Evolutionary conservation across 306 rosid species (phyloP).

Genomic region (Castanospermum australe): DNA sequence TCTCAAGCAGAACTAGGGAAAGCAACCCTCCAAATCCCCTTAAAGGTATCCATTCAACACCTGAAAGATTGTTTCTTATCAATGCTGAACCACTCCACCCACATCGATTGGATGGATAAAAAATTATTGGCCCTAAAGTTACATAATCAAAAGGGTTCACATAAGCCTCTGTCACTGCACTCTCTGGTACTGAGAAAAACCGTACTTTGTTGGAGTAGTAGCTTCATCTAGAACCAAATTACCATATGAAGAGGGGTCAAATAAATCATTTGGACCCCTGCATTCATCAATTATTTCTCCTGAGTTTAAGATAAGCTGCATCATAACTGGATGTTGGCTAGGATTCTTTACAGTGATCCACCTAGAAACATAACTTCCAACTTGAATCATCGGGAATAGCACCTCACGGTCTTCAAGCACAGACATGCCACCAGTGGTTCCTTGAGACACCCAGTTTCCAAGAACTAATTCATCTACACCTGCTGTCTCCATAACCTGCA

Average conservation of each 20-base stretch:
- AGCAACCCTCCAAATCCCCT: slow-evolving; percentile 79
- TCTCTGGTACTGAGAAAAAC: slow-evolving; percentile 80
- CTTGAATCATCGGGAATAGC: slow-evolving; percentile 70
- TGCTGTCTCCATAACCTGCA: slow-evolving; percentile 48
- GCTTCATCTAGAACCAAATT: slow-evolving; percentile 57
- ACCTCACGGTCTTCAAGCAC: slow-evolving; percentile 75
- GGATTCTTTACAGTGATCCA: slow-evolving; percentile 89
- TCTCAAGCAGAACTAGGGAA: slow-evolving; percentile 70
- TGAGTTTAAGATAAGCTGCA: slow-evolving; percentile 88
- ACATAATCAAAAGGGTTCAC: slow-evolving; percentile 66
- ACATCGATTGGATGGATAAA: slow-evolving; percentile 76
- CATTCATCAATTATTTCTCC: slow-evolving; percentile 75
- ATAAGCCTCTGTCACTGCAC: slow-evolving; percentile 76
- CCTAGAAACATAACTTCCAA: slow-evolving; percentile 70
- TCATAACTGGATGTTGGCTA: slow-evolving; percentile 68
- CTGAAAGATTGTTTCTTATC: slow-evolving; percentile 92
- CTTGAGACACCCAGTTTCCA: slow-evolving; percentile 84
- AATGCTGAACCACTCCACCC: slow-evolving; percentile 88
- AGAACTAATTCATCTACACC: slow-evolving; percentile 78
- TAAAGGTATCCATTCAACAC: slow-evolving; percentile 81
- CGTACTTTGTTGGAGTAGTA: slow-evolving; percentile 57
- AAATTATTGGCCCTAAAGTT: slow-evolving; percentile 78
- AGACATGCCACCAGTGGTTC: slow-evolving; percentile 52
- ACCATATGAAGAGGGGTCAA: slow-evolving; percentile 64
- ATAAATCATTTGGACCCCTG: slow-evolving; percentile 54